Base-by-base conservation (phyloP, 345 rosid genomes). In the Chamaenerion angustifolium region DNA sequence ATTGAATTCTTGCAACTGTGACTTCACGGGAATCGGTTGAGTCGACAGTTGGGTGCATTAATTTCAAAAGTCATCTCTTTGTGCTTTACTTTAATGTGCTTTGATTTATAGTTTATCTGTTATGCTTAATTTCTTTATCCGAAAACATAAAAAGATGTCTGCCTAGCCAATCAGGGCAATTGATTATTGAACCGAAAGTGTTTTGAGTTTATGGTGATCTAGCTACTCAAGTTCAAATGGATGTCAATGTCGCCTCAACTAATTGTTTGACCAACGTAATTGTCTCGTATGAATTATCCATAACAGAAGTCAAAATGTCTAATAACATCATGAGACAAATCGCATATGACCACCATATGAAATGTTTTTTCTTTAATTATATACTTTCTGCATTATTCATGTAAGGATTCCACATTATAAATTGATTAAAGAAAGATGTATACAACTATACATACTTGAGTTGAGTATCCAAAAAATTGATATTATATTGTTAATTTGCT, bases 21-120 rank as follows among this genome's bases (percentile, higher is more conserved):
- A 69, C 37, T 58, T 77, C 83, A 75, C 79, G 64, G 58, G 79
- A 48, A 67, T 57, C 16, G 48, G 59, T 60, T 66, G 57, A 57
- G 68, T 60, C 8, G 48, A 62, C 63, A 60, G 81, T 56, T 72
- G 51, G 68, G 60, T 54, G 62, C 73, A 59, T 53, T 71, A 55
- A 57, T 49, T 62, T 46, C 55, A 41, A 59, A 56, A 35, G 53
- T 42, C 50, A 56, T 40, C 42, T 54, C 49, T 43, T 67, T 71
- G 49, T 56, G 45, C 57, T 51, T 7, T 49, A 19, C 64, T 63
- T 69, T 69, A 68, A 57, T 66, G 78, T 72, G 75, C 54, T 44
- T 56, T 42, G 55, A 23, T 51, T 57, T 74, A 42, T 53, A 49
- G 48, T 48, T 51, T 23, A 15, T 57, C 55, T 46, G 44, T 35